A percentile compares a stretch with the other conserved stretches of the same genome.
Conservation (phyloP, 2,329 filamentous ascomycete species). For the Chrysosporium keratinophilum region DNA sequence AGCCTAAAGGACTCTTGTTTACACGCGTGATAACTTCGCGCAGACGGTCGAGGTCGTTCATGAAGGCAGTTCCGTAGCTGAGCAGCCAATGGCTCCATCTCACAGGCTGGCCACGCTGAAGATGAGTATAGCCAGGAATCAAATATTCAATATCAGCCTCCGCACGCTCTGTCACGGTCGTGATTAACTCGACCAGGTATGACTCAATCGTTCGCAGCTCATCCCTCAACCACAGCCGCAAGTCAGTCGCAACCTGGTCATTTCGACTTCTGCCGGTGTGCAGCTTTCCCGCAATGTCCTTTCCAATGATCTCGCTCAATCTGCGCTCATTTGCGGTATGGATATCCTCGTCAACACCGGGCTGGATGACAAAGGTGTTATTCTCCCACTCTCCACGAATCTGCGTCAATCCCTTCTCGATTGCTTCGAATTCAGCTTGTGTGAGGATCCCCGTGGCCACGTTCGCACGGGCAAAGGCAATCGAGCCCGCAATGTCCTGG, state of each 20-base stretch:
- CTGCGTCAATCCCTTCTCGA: constrained; percentile 56
- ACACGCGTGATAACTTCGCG: constrained; percentile 63
- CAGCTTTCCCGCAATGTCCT: constrained; percentile 73
- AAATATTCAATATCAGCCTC: constrained; percentile 64
- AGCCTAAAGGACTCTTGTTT: constrained; percentile 60
- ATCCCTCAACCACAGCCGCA: constrained; percentile 79
- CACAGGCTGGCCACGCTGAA: constrained; percentile 55
- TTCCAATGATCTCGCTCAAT: constrained; percentile 74
- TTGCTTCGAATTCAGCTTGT: constrained; percentile 55
- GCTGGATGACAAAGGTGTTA: constrained; percentile 20
- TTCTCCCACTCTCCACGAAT: constrained; percentile 33
- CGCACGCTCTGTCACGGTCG: constrained; percentile 57
- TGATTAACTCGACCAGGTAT: constrained; percentile 58
- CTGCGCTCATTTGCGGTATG: constrained; percentile 40
- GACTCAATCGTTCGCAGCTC: constrained; percentile 59
- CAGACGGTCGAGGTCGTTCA: constrained; percentile 64
- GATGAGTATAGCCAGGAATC: constrained; percentile 83
- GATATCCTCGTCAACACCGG: constrained; percentile 23
- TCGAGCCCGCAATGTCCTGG: constrained; percentile 64
- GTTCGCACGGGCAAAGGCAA: constrained; percentile 69
- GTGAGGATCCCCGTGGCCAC: constrained; percentile 60
- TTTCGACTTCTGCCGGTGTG: constrained; percentile 83
- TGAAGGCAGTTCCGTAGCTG: constrained; percentile 61
- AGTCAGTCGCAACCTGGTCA: constrained; percentile 81
- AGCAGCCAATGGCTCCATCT: constrained; percentile 75